Percentiles rank a stretch among this genome's conserved stretches.
phyloP scores from a whole-genome alignment of 2,329 filamentous ascomycete genomes.

The Pyrenophora graminea region DNA sequence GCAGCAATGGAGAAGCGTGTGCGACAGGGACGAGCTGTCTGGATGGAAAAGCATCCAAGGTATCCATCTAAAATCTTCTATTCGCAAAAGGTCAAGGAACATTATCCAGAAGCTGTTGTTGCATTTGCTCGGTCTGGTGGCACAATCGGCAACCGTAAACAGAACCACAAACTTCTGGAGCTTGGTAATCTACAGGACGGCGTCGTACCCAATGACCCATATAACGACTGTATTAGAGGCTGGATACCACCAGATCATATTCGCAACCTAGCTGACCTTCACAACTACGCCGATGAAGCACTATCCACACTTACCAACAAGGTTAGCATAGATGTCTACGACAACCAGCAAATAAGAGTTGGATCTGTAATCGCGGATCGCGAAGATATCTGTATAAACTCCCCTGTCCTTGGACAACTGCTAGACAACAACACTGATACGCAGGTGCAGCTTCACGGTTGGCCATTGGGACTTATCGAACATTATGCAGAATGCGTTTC shows the following conservation, averaged over 20 bases:
- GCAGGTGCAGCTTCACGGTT: conserved; percentile 1
- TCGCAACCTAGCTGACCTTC: conserved; percentile 8
- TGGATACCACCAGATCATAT: conserved; percentile 10
- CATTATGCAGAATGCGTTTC: conserved; percentile 1
- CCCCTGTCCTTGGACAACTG: neutral
- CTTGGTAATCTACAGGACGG: neutral
- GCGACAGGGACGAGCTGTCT: conserved; percentile 7
- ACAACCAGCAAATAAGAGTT: neutral
- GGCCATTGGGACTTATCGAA: neutral
- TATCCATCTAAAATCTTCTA: conserved; percentile 13
- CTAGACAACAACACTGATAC: neutral
- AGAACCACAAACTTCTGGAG: neutral
- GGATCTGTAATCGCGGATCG: neutral
- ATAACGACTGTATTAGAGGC: conserved; percentile 1
- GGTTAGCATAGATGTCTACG: conserved; percentile 2
- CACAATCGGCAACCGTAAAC: too few species aligned
- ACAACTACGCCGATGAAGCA: neutral
- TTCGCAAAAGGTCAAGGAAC: conserved; percentile 1
- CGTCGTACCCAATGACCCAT: neutral
- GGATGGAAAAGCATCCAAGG: conserved; percentile 6
- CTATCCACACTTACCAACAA: neutral
- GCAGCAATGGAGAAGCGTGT: conserved; percentile 20
- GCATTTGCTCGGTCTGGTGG: neutral
- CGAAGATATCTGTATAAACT: conserved; percentile 1
- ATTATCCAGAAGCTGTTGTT: neutral